Conservation (phyloP, 2,329 filamentous ascomycete species). For the Daldinia sp. region DNA sequence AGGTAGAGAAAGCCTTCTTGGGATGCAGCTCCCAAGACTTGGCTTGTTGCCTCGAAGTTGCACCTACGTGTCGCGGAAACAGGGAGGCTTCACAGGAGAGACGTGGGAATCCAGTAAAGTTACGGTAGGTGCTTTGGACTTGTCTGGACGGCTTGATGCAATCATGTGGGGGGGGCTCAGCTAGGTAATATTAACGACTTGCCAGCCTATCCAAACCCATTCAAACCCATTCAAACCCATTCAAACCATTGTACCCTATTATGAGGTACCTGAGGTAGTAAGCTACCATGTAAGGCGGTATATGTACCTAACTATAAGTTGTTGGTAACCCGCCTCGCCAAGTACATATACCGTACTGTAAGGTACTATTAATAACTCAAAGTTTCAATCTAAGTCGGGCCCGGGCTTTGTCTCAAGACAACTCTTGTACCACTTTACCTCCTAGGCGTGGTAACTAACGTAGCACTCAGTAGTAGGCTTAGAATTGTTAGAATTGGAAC, state of each 20-base stretch:
- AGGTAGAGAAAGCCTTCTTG: constrained; percentile 30
- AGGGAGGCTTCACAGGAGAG: constrained; percentile 38
- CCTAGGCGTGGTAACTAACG: background rate
- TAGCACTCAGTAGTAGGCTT: constrained; percentile 6
- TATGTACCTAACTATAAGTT: constrained; percentile 13
- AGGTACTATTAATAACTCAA: constrained; percentile 28
- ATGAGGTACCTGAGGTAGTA: constrained; percentile 9
- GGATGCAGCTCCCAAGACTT: constrained; percentile 32
- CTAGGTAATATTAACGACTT: constrained; percentile 41
- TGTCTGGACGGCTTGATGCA: constrained; percentile 45
- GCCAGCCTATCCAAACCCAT: background rate
- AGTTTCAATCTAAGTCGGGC: constrained; percentile 25
- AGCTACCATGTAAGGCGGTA: constrained; percentile 20
- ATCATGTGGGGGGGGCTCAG: constrained; percentile 45
- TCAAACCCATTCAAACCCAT: too few species aligned
- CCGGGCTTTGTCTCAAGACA: constrained; percentile 37
- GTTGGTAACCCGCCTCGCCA: background rate
- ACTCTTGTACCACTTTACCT: constrained; percentile 27
- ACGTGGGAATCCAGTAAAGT: constrained; percentile 40
- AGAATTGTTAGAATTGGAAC: background rate
- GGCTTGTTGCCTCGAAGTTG: constrained; percentile 34
- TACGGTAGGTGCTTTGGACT: constrained; percentile 25
- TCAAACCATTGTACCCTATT: background rate
- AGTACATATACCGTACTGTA: constrained; percentile 20
- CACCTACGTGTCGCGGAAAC: constrained; percentile 42